Percentiles rank a stretch among this genome's conserved stretches.
These are phyloP conservation scores for Pyrenula aspistea DNA, from an alignment of 495 filamentous ascomycete genomes.

Conservation along the genomic window DNA sequence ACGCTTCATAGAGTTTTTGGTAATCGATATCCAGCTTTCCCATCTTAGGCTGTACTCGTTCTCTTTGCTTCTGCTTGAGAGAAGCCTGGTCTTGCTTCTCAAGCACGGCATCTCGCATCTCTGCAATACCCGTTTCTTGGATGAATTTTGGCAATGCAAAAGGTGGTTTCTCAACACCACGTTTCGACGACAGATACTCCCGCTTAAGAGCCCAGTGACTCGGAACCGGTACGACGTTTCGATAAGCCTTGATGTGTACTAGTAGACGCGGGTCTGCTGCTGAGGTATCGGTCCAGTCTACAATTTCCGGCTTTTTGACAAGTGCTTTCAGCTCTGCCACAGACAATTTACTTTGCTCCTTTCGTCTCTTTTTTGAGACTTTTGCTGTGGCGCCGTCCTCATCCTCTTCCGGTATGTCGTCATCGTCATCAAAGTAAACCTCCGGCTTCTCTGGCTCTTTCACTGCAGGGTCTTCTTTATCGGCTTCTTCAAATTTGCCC, in stretches of 20 bases:
- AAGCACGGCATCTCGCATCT: conserved; percentile 92
- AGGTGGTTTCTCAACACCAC: conserved; percentile 87
- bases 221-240: conserved; percentile 92
- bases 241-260: conserved; percentile 86
- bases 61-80: conserved; percentile 89
- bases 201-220: conserved; percentile 90
- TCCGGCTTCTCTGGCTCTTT: conserved; percentile 76
- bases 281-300: conserved; percentile 96
- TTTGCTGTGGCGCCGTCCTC: conserved; percentile 48
- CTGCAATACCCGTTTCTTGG: conserved; percentile 89
- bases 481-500: conserved; percentile 53
- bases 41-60: conserved; percentile 92
- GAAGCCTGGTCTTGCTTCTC: conserved; percentile 88
- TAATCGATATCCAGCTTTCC: conserved; percentile 97
- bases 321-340: conserved; percentile 90
- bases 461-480: conserved; percentile 41
- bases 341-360: conserved; percentile 80
- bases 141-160: conserved; percentile 95
- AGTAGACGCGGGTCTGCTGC: conserved; percentile 80
- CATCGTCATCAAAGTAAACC: conserved; percentile 74
- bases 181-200: conserved; percentile 91
- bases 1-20: conserved; percentile 93
- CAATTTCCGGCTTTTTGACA: conserved; percentile 82
- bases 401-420: conserved; percentile 83
- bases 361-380: conserved; percentile 86